Conservation (phyloP, 495 filamentous ascomycete species). For the Hypoxylon lienhwacheense region DNA sequence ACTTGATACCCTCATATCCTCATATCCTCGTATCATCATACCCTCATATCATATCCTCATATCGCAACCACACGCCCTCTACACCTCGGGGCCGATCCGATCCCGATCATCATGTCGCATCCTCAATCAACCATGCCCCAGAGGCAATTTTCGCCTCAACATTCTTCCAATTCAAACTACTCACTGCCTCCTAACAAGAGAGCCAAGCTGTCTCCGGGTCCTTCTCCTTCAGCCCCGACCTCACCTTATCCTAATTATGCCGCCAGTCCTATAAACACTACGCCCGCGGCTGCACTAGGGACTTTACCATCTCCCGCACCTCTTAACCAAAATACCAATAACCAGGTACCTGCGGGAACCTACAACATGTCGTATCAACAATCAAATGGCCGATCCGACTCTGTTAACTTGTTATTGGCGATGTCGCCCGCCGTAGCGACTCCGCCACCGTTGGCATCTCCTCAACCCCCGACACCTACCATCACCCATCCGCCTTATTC, state of each 20-base stretch:
- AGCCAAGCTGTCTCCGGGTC: constrained; percentile 66
- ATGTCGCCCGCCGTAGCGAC: constrained; percentile 19
- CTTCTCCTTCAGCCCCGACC: constrained; percentile 43
- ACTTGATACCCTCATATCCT: background rate
- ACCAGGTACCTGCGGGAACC: constrained; percentile 23
- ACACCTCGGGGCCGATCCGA: background rate
- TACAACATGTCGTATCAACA: constrained; percentile 40
- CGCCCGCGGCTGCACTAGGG: constrained; percentile 29
- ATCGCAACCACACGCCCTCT: background rate
- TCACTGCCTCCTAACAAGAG: constrained; percentile 64
- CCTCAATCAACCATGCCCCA: constrained; percentile 30
- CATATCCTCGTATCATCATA: background rate
- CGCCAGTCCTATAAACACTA: constrained; percentile 35
- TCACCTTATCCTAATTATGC: constrained; percentile 34
- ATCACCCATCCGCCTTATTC: constrained; percentile 40
- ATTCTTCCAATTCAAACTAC: constrained; percentile 42
- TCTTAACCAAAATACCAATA: constrained; percentile 26
- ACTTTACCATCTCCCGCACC: constrained; percentile 33
- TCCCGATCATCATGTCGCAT: constrained; percentile 30
- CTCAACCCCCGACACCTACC: constrained; percentile 20
- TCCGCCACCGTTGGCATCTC: constrained; percentile 14
- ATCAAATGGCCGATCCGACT: constrained; percentile 16
- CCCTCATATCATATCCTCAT: background rate
- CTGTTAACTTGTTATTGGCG: constrained; percentile 14
- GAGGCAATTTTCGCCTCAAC: constrained; percentile 44